Base-by-base conservation (phyloP, 805 yeast genomes). In the Ogataea allantospora region DNA sequence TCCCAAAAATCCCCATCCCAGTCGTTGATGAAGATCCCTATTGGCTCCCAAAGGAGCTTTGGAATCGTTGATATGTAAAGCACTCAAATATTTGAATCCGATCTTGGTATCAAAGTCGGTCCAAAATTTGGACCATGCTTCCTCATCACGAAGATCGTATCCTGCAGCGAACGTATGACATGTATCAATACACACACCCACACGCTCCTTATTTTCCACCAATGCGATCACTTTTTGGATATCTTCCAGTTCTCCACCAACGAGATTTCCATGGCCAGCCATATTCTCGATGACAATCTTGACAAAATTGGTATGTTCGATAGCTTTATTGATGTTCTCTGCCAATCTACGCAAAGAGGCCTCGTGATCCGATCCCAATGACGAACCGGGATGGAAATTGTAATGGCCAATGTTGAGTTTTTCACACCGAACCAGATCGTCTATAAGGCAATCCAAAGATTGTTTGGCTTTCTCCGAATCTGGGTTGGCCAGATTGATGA, bases 121-220 rank as follows among this genome's bases (percentile, higher is more conserved):
- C 95, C 96, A 84, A 59, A 93, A 89, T 29, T 64, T 62, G 7
- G 70, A 67, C 63, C 80, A 85, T 10, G 65, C 57, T 20, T 70
- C 77, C 42, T 71, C 73, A 12, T 73, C 71, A n/a, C 80, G 63
- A 30, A 93, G 71, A 56, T 93, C 97, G 58, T 86, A 89, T 1
- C 99, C 99, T 1, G 98, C 96, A 1, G 98, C 96, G 68, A 86
- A 88, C 0, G 96, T 71, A 61, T 93, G 99, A 58, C 99, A 93
- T 0, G 98, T 93, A 59, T 93, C 99, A 11, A 93, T 72, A 58
- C 99, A 93, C 1, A 93, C 95, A 4, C 99, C 98, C n/a, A 93
- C 81, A 40, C 99, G 71, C 1, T 64, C 57, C 60, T 89, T 89
- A 54, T 88, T 76, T 1, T 88, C 83, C n/a, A 93, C 75, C 69